phyloP scores from a whole-genome alignment of 257 asterid genomes.

The Solanum arcanum region DNA sequence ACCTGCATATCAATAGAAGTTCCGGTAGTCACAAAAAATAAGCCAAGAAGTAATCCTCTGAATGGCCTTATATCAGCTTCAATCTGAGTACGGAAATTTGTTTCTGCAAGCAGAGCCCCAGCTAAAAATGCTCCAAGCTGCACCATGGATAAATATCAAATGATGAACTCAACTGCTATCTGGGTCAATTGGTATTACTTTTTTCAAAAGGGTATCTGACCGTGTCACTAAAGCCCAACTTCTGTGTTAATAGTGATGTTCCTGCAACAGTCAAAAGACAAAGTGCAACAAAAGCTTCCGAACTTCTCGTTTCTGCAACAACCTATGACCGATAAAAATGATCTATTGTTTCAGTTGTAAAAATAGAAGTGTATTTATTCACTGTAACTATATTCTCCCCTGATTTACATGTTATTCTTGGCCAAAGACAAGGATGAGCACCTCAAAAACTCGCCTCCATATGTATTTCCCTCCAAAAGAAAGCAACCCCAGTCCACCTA shows the following conservation, averaged over 20 bases:
- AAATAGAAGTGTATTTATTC: conserved; percentile 1
- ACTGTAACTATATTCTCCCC: neutral
- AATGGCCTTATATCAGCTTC: conserved; percentile 99
- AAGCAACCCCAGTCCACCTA: conserved; percentile 80
- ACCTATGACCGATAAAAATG: conserved; percentile 44
- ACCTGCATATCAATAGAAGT: conserved; percentile 96
- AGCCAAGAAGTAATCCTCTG: conserved; percentile 92
- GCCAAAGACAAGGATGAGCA: conserved; percentile 17
- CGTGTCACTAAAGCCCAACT: conserved; percentile 97
- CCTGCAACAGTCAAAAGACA: conserved; percentile 98
- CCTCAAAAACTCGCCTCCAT: conserved; percentile 92
- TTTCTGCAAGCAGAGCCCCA: conserved; percentile 93
- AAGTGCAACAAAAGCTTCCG: conserved; percentile 97
- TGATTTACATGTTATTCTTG: neutral
- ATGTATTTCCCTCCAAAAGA: conserved; percentile 90
- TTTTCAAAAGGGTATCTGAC: conserved; percentile 33
- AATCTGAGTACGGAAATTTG: conserved; percentile 95
- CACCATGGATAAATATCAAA: conserved; percentile 10
- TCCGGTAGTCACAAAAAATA: conserved; percentile 97
- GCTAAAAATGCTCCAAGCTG: conserved; percentile 98
- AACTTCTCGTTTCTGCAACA: conserved; percentile 93
- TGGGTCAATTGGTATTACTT: neutral
- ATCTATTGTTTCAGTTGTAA: conserved; percentile 2
- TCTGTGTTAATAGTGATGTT: conserved; percentile 88
- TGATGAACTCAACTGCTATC: neutral